Evolutionary conservation across 1,139 yeast species (phyloP), one percentile per base, ranked within the genome.

Genomic region (Taiozyma onychis): DNA sequence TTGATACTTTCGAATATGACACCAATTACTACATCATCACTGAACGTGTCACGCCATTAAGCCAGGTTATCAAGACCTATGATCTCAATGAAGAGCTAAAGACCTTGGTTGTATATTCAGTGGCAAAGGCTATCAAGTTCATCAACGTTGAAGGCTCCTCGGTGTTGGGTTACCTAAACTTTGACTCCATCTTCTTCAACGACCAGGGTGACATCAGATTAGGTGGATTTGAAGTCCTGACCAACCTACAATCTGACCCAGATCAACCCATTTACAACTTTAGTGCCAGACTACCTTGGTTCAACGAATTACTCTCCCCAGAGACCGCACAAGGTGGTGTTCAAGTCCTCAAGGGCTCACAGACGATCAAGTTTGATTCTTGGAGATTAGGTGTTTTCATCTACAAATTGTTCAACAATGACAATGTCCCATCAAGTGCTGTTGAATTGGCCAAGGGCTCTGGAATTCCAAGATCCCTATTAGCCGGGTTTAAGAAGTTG

Each of bases 181-280:
- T 70, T 30, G 74, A 77, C 42, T 78, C 88, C 0, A 75, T 91
- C 0, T 89, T 69, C 65, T 81, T 88, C 14, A 85, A 78, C 50
- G 77, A 74, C 24, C 64, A 73, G 41, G 96, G 97, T 9, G 96
- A 88, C 61, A 88, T 96, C 95, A 85, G 83, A 52, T 65, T 91
- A 27, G 87, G 88, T 56, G 97, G 97, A 1, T 80, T 90, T 60
- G 98, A 91, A 65, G 66, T 87, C 5, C 73, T 86, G 50, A 76
- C 85, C 2, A 80, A 75, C 54, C 61, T 74, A 50, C 70, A 69
- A 26, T 68, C 76, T 1, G 85, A 80, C 52, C 76, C 78, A 4
- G 79, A 78, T 50, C 77, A 73, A 50, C 76, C 78, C 2, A 59
- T 76, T 3, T 75, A 66, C 43, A 52, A 56, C 10, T 52, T 48